Percentiles rank a stretch among this genome's conserved stretches.
phyloP scores from a whole-genome alignment of 257 asterid species.

The Fraxinus quadrangulata region DNA sequence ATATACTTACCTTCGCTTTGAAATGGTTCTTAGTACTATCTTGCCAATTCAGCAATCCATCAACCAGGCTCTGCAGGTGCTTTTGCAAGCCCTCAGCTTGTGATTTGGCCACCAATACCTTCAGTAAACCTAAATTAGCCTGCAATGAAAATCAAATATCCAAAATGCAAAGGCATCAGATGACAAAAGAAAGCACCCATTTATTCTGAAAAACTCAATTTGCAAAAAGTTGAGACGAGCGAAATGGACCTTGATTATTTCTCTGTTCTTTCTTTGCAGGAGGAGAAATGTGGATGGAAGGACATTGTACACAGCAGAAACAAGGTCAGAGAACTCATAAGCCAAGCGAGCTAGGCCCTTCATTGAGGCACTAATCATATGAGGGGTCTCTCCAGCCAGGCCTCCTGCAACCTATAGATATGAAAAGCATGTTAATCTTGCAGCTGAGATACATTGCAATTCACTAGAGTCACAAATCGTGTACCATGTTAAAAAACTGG shows the following conservation, averaged over 20 bases:
- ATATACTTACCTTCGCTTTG: conserved; percentile 70
- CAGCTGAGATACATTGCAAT: conserved; percentile 8
- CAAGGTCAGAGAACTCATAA: conserved; percentile 86
- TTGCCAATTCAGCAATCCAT: conserved; percentile 79
- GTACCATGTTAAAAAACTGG: conserved; percentile 76
- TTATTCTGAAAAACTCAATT: conserved; percentile 16
- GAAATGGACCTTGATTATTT: conserved; percentile 68
- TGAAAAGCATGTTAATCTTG: conserved; percentile 17
- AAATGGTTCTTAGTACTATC: conserved; percentile 80
- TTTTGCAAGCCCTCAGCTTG: conserved; percentile 67
- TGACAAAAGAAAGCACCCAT: background rate
- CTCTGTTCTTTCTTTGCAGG: conserved; percentile 78
- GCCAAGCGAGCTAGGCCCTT: conserved; percentile 98
- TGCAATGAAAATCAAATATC: conserved; percentile 35
- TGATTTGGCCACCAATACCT: conserved; percentile 90
- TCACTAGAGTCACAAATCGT: conserved; percentile 12
- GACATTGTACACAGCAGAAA: conserved; percentile 65
- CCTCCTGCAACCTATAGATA: conserved; percentile 82
- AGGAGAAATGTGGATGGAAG: conserved; percentile 90
- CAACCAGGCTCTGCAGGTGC: conserved; percentile 79
- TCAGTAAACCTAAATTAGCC: conserved; percentile 91
- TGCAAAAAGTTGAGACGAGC: background rate
- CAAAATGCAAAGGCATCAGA: conserved; percentile 16
- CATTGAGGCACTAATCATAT: conserved; percentile 91
- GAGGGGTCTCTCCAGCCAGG: conserved; percentile 88